Evolutionary conservation across 1,284 basidiomycete genomes (phyloP).

Genomic region (Naganishia sp.): DNA sequence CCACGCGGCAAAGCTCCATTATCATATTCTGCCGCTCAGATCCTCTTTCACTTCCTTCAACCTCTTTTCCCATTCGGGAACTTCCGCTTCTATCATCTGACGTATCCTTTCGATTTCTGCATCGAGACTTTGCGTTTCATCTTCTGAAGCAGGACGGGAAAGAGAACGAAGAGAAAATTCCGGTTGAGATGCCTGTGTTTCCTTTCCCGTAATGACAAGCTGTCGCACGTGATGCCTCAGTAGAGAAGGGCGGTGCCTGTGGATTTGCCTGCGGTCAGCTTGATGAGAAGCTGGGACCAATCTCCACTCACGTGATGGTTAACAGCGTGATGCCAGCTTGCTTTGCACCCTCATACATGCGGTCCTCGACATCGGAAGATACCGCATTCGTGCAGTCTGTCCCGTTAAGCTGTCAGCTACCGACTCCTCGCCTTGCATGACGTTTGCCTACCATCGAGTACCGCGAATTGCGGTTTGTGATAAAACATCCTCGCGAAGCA

Average conservation of each 20-base stretch:
- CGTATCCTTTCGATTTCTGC: conserved; percentile 51
- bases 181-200: conserved; percentile 41
- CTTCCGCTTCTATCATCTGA: conserved; percentile 59
- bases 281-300: conserved; percentile 38
- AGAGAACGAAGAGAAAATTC: conserved; percentile 41
- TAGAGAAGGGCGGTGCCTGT: conserved; percentile 57
- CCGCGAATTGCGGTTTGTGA: conserved; percentile 64
- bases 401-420: conserved; percentile 47
- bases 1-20: not conserved
- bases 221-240: conserved; percentile 60
- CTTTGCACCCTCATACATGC: conserved; percentile 94
- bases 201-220: conserved; percentile 50
- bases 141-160: conserved; percentile 35
- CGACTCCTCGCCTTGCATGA: conserved; percentile 48
- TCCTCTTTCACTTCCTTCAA: conserved; percentile 64
- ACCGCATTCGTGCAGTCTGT: conserved; percentile 95
- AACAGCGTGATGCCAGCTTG: conserved; percentile 89
- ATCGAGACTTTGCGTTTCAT: conserved; percentile 55
- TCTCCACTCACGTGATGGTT: conserved; percentile 67
- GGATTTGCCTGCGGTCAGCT: not conserved
- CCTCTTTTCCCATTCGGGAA: conserved; percentile 64
- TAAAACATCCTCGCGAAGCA: conserved; percentile 81
- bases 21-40: conserved; percentile 32
- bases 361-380: conserved; percentile 91
- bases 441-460: conserved; percentile 32